phyloP scores from a whole-genome alignment of 2,329 filamentous ascomycete species.

The Pseudogymnoascus destructans region DNA sequence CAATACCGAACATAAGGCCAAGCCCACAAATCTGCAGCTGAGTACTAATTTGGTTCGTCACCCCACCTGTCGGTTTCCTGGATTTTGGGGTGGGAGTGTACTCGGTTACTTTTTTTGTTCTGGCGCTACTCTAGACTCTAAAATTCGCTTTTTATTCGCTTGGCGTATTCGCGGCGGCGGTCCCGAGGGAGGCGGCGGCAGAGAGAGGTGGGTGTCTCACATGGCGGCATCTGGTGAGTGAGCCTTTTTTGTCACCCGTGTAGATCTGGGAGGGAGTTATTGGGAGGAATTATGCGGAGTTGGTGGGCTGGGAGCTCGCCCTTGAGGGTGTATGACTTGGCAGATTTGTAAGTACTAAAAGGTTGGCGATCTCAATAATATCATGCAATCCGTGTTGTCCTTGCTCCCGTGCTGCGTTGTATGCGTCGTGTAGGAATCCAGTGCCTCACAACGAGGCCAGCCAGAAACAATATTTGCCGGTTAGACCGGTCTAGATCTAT shows the following conservation, averaged over 20 bases:
- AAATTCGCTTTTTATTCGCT: not conserved
- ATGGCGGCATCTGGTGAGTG: constrained; percentile 2
- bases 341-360: constrained; percentile 8
- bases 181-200: not conserved
- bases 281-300: not conserved
- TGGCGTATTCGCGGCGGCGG: not conserved
- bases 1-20: not conserved
- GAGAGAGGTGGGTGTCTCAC: constrained; percentile 6
- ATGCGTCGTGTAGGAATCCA: constrained; percentile 2
- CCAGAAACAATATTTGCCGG: not conserved
- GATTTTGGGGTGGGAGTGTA: not conserved
- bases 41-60: constrained; percentile 10
- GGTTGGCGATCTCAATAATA: constrained; percentile 8
- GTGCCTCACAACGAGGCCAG: not conserved
- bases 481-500: not conserved
- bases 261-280: not conserved
- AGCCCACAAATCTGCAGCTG: constrained; percentile 6
- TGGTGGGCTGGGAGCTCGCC: not conserved
- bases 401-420: not conserved
- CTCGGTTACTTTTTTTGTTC: not conserved
- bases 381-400: constrained; percentile 2
- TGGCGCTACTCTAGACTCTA: not conserved
- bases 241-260: constrained; percentile 2
- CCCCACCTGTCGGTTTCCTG: constrained; percentile 5
- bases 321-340: not conserved